phyloP scores from a whole-genome alignment of 805 yeast genomes.

The Candida saitoana region DNA sequence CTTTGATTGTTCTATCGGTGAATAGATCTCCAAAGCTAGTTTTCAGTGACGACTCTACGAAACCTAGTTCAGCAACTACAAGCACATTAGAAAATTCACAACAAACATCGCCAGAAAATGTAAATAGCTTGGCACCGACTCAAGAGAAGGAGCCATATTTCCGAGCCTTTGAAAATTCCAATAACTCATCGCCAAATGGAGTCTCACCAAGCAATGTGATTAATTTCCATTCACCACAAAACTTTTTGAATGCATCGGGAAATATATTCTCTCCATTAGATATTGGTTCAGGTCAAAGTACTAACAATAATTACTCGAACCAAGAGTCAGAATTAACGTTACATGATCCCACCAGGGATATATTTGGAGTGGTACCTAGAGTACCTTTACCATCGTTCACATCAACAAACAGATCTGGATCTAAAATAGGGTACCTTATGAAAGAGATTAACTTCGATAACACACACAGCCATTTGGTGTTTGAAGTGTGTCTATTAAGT shows the following conservation, averaged over 20 bases:
- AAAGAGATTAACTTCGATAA: conserved; percentile 27
- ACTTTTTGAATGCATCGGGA: conserved; percentile 29
- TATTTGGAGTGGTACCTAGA: conserved; percentile 56
- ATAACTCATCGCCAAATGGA: conserved; percentile 22
- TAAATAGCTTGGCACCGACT: neutral
- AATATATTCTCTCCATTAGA: conserved; percentile 29
- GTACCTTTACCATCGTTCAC: conserved; percentile 64
- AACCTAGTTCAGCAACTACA: neutral
- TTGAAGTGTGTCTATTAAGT: conserved; percentile 66
- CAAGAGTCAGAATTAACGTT: conserved; percentile 25
- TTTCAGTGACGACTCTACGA: conserved; percentile 18
- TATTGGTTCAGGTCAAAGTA: conserved; percentile 1
- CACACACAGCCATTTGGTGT: conserved; percentile 26
- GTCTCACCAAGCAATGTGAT: conserved; percentile 29
- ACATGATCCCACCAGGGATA: conserved; percentile 47
- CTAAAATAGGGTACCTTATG: conserved; percentile 65
- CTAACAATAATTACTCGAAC: neutral
- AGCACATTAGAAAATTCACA: neutral
- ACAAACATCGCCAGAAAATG: neutral
- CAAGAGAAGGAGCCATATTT: conserved; percentile 7
- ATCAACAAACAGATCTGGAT: conserved; percentile 65
- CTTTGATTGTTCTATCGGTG: conserved; percentile 67
- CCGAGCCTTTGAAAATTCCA: conserved; percentile 12
- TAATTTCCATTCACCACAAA: conserved; percentile 35
- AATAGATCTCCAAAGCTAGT: conserved; percentile 51